phyloP scores from a whole-genome alignment of 768 basidiomycete genomes.

The Suillus alpinus region DNA sequence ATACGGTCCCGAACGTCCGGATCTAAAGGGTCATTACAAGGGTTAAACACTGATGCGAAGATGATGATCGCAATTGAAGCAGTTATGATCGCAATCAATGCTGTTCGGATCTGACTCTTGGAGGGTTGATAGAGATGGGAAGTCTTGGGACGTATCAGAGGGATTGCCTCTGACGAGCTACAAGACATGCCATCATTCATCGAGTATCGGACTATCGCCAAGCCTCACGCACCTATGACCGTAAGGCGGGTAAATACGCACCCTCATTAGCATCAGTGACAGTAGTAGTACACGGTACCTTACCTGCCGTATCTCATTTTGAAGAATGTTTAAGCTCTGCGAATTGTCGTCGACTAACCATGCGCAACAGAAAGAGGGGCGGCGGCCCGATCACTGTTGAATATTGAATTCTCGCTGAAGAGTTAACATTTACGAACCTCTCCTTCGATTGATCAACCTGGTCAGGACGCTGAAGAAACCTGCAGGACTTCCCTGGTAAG shows the following conservation, averaged over 20 bases:
- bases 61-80: neutral
- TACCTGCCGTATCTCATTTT: neutral
- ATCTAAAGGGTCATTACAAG: constrained; percentile 21
- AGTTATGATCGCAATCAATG: neutral
- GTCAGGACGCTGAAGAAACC: neutral
- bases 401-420: neutral
- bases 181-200: neutral
- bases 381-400: too few species aligned
- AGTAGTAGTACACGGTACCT: neutral
- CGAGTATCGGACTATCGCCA: neutral
- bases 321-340: neutral
- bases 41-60: neutral
- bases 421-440: neutral
- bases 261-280: neutral
- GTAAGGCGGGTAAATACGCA: neutral
- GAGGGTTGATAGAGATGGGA: neutral
- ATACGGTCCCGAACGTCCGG: constrained; percentile 19
- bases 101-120: neutral
- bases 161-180: neutral
- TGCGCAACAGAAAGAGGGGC: neutral
- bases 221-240: neutral
- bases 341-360: neutral
- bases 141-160: neutral
- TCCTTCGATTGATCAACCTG: neutral
- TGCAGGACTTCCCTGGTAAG: neutral